These are phyloP conservation scores for Penicillium sp. DNA, from an alignment of 2,329 filamentous ascomycete species.

Conservation along the genomic window DNA sequence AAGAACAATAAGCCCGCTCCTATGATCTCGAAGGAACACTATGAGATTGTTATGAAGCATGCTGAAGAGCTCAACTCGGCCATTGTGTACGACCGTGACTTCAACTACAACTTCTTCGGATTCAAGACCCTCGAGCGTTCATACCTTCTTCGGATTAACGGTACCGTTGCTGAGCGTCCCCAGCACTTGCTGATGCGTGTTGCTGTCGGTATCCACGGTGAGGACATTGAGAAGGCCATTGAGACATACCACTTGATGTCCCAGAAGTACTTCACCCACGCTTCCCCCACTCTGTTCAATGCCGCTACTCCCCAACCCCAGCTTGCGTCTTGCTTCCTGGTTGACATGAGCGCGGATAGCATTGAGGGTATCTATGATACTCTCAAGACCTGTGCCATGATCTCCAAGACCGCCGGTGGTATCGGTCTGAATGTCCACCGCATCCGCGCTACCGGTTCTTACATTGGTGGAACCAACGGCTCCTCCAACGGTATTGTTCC, in stretches of 20 bases:
- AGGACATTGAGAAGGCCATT: slow-evolving; percentile 88
- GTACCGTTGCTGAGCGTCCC: slow-evolving; percentile 93
- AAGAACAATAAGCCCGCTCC: slow-evolving; percentile 80
- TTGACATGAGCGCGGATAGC: slow-evolving; percentile 99
- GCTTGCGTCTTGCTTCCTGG: slow-evolving; percentile 95
- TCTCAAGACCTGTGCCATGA: slow-evolving; percentile 98
- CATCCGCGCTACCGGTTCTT: slow-evolving; percentile 94
- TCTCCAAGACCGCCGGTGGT: slow-evolving; percentile 98
- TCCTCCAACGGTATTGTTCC: slow-evolving; percentile 96
- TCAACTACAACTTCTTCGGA: slow-evolving; percentile 99
- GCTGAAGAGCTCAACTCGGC: slow-evolving; percentile 97
- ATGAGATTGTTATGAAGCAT: slow-evolving; percentile 92
- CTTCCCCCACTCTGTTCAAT: slow-evolving; percentile 96
- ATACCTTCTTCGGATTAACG: slow-evolving; percentile 91
- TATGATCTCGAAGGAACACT: slow-evolving; percentile 91
- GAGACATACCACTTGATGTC: slow-evolving; percentile 99
- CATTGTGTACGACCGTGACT: slow-evolving; percentile 98
- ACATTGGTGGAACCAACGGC: slow-evolving; percentile 96
- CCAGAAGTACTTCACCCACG: slow-evolving; percentile 96
- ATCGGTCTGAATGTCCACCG: slow-evolving; percentile 96
- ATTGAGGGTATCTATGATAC: slow-evolving; percentile 99
- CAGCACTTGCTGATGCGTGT: slow-evolving; percentile 99
- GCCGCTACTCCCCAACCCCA: slow-evolving; percentile 93
- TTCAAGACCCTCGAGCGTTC: slow-evolving; percentile 99
- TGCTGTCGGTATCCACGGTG: slow-evolving; percentile 91